Evolutionary conservation across 192 early-diverging fungal species (phyloP).

Genomic region (Linnemannia schmuckeri): DNA sequence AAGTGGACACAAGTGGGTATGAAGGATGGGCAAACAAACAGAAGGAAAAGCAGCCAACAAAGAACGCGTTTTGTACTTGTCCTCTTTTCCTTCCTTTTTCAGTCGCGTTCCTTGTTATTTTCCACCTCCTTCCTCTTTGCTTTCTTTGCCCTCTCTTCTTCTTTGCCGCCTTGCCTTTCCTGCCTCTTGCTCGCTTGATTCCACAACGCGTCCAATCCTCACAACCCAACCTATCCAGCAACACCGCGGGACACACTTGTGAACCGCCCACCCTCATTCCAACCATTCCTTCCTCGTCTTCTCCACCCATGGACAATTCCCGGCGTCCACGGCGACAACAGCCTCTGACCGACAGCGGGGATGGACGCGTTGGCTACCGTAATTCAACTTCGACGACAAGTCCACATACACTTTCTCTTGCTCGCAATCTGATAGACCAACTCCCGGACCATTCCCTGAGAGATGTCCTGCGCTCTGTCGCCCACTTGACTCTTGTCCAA

Average conservation of each 20-base stretch:
- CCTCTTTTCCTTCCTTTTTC: neutral
- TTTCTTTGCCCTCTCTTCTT: neutral
- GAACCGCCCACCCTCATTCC: neutral
- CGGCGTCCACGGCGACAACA: neutral
- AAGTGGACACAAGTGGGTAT: neutral
- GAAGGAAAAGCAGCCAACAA: neutral
- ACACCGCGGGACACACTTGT: neutral
- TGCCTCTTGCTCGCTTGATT: neutral
- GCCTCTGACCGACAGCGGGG: neutral
- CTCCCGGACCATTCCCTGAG: neutral
- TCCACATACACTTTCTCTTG: neutral
- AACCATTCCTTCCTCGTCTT: neutral
- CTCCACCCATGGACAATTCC: neutral
- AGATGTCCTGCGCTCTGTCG: neutral
- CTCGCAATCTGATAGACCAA: neutral
- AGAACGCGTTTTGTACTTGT: neutral
- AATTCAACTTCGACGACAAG: neutral
- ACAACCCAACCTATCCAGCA: neutral
- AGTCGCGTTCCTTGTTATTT: neutral
- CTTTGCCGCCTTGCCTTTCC: neutral
- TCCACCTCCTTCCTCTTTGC: neutral
- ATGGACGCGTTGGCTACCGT: neutral
- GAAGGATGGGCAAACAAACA: neutral
- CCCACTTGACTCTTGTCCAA: conserved; percentile 6
- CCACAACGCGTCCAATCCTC: neutral